A percentile compares a stretch with the other conserved stretches of the same genome.
phyloP scores from a whole-genome alignment of 768 basidiomycete species.

The Sporobolomyces phaffii region DNA sequence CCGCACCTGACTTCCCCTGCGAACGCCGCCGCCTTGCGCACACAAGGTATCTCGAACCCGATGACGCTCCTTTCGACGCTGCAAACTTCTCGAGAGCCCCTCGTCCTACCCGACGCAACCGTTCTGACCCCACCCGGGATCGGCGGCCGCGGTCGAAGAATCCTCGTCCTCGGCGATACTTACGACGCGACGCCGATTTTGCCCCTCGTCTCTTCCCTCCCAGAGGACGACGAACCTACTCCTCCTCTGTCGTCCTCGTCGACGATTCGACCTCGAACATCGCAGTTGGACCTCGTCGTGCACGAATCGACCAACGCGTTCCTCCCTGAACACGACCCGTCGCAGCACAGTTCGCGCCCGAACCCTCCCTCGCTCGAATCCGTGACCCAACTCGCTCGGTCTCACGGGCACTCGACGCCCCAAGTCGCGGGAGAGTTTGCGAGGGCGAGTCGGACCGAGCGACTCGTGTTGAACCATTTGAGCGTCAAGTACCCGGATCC shows the following conservation, averaged over 20 bases:
- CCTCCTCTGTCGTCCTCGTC: too few species aligned
- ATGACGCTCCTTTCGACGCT: constrained; percentile 63
- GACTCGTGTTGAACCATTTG: constrained; percentile 71
- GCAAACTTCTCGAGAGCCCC: constrained; percentile 60
- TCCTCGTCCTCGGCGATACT: constrained; percentile 75
- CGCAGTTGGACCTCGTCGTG: constrained; percentile 62
- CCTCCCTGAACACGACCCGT: constrained; percentile 54
- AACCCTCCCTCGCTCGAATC: constrained; percentile 45
- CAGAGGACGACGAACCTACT: background rate
- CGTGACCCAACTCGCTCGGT: constrained; percentile 59
- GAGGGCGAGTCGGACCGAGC: constrained; percentile 55
- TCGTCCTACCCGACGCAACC: constrained; percentile 66
- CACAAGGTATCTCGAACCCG: constrained; percentile 53
- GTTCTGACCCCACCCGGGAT: constrained; percentile 58
- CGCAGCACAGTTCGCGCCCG: constrained; percentile 6
- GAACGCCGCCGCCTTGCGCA: constrained; percentile 40
- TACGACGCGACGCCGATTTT: constrained; percentile 53
- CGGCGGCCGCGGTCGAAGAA: constrained; percentile 59
- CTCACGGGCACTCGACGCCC: constrained; percentile 71
- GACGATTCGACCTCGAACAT: too few species aligned
- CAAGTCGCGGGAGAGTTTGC: constrained; percentile 66
- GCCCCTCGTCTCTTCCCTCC: constrained; percentile 53
- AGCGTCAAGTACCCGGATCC: constrained; percentile 55
- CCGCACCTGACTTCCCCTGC: constrained; percentile 54
- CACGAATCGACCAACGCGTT: constrained; percentile 78